Evolutionary conservation across 495 filamentous ascomycete genomes (phyloP).

Genomic region (Daldinia decipiens): DNA sequence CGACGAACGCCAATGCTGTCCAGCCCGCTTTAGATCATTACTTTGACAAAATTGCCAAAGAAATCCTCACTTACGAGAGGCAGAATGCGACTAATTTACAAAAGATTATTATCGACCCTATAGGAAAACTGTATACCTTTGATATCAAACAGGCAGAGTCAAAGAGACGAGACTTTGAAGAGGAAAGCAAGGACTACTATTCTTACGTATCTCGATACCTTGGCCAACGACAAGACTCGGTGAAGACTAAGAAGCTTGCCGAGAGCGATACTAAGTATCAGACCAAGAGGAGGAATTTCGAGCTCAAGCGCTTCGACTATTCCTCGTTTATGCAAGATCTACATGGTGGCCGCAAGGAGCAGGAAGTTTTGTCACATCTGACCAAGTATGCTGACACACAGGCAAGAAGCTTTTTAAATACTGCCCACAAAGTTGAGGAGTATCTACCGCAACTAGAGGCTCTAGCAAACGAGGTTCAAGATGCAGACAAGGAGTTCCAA

Average conservation of each 20-base stretch:
- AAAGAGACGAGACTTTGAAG: slow-evolving; percentile 98
- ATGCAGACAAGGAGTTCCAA: slow-evolving; percentile 95
- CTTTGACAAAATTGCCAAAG: slow-evolving; percentile 93
- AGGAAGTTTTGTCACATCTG: slow-evolving; percentile 94
- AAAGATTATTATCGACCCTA: slow-evolving; percentile 91
- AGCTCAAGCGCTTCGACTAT: slow-evolving; percentile 97
- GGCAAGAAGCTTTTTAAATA: slow-evolving; percentile 80
- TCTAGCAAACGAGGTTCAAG: slow-evolving; percentile 85
- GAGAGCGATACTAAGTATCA: slow-evolving; percentile 98
- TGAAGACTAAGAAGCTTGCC: slow-evolving; percentile 94
- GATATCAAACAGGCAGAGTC: slow-evolving; percentile 98
- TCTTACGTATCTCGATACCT: slow-evolving; percentile 93
- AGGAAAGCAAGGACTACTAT: slow-evolving; percentile 98
- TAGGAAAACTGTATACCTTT: slow-evolving; percentile 88
- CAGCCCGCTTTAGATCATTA: slow-evolving; percentile 97
- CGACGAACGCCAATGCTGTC: slow-evolving; percentile 92
- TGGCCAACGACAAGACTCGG: slow-evolving; percentile 91
- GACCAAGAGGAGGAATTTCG: slow-evolving; percentile 89
- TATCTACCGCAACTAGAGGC: slow-evolving; percentile 93
- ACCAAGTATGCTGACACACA: slow-evolving; percentile 95
- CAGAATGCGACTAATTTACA: slow-evolving; percentile 87
- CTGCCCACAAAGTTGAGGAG: slow-evolving; percentile 86
- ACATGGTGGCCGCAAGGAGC: slow-evolving; percentile 95
- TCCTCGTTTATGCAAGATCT: slow-evolving; percentile 99
- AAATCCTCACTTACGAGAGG: slow-evolving; percentile 87